Percentiles rank a stretch among this genome's conserved stretches.
These are phyloP conservation scores for Kondoa malvinella DNA, from an alignment of 768 basidiomycete genomes.

Conservation along the genomic window DNA sequence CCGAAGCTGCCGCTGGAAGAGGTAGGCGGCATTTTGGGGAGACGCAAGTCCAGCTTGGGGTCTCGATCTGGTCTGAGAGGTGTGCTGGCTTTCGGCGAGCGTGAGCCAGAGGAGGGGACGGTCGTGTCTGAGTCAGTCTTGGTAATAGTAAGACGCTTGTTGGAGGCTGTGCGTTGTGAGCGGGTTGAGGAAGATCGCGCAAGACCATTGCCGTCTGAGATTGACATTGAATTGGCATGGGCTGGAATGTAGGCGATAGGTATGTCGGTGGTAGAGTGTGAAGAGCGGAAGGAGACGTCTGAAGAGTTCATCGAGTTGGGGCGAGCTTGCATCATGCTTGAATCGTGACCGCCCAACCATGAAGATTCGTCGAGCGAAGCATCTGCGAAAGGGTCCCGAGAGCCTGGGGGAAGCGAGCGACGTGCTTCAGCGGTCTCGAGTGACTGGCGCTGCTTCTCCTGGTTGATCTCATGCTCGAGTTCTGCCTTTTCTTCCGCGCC, in stretches of 20 bases:
- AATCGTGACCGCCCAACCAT: neutral
- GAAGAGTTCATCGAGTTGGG: slow-evolving; percentile 19
- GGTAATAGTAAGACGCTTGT: neutral
- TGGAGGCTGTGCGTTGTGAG: neutral
- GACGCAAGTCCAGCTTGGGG: slow-evolving; percentile 26
- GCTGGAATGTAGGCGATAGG: slow-evolving; percentile 30
- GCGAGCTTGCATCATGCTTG: neutral
- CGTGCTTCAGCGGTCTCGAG: neutral
- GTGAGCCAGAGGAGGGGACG: slow-evolving; percentile 6
- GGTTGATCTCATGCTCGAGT: slow-evolving; percentile 6
- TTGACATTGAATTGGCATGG: slow-evolving; percentile 18
- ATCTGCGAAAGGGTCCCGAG: neutral
- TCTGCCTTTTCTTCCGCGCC: slow-evolving; percentile 9
- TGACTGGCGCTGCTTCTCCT: neutral
- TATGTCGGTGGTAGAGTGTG: slow-evolving; percentile 27
- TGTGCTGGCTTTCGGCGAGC: slow-evolving; percentile 11
- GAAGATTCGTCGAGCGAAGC: neutral
- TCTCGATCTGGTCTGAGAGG: slow-evolving; percentile 27
- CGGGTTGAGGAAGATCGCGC: neutral
- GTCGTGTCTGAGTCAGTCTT: neutral
- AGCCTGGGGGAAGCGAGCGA: neutral
- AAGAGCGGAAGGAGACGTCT: slow-evolving; percentile 28
- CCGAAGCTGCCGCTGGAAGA: slow-evolving; percentile 4
- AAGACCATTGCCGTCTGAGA: slow-evolving; percentile 1
- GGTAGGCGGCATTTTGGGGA: slow-evolving; percentile 21